A percentile compares a stretch with the other conserved stretches of the same genome.
Conservation (phyloP, 2,329 filamentous ascomycete species). For the Apiospora saccharicola region DNA sequence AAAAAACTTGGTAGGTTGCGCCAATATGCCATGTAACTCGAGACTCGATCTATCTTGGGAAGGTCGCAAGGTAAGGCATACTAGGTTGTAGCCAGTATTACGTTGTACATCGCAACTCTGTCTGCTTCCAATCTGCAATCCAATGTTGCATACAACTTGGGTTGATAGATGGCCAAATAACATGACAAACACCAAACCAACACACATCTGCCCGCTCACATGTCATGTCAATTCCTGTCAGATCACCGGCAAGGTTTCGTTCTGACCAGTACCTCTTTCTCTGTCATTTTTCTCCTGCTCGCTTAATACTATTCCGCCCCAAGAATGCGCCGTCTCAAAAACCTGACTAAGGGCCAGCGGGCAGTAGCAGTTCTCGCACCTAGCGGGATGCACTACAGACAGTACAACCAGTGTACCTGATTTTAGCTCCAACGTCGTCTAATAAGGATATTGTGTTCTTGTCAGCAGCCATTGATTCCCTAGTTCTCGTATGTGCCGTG, state of each 20-base stretch:
- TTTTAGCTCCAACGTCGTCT: conserved; percentile 5
- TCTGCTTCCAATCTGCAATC: conserved; percentile 1
- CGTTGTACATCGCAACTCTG: background rate
- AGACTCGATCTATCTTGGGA: background rate
- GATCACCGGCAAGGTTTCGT: background rate
- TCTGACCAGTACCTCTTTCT: background rate
- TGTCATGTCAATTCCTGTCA: background rate
- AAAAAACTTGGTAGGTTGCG: conserved; percentile 6
- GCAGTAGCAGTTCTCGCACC: background rate
- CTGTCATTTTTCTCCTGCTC: background rate
- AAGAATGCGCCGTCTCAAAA: conserved; percentile 20
- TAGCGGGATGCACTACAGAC: background rate
- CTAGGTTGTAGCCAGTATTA: background rate
- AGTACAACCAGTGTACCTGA: background rate
- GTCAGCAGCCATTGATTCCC: background rate
- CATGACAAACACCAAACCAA: conserved; percentile 1
- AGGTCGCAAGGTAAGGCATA: background rate
- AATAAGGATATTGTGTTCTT: background rate
- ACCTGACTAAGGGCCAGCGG: background rate
- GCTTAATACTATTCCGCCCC: background rate
- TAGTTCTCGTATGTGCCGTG: background rate
- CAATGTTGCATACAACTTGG: background rate
- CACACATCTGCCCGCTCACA: background rate
- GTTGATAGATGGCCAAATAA: background rate
- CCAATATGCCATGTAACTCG: conserved; percentile 19